Evolutionary conservation across 768 basidiomycete genomes (phyloP).

Genomic region (Calocybe cyanea): DNA sequence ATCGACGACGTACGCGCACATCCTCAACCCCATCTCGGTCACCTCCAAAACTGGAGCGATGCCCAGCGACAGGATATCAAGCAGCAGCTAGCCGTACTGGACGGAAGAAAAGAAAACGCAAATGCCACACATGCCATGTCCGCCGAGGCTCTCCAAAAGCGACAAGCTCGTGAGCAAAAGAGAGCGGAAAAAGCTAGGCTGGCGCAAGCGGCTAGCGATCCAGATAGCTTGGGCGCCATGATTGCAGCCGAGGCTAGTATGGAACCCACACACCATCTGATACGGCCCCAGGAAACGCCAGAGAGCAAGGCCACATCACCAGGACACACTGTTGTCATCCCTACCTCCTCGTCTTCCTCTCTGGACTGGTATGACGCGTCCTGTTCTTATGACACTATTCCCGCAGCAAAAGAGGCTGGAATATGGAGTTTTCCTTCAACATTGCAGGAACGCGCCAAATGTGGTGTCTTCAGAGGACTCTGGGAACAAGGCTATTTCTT

Average conservation of each 20-base stretch:
- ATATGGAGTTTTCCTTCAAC: slow-evolving; percentile 76
- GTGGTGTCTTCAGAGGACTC: slow-evolving; percentile 73
- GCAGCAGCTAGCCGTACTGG: slow-evolving; percentile 46
- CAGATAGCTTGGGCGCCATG: slow-evolving; percentile 2
- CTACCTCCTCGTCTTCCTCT: slow-evolving; percentile 61
- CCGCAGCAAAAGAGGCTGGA: slow-evolving; percentile 58
- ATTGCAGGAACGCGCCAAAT: slow-evolving; percentile 65
- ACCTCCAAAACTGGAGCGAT: slow-evolving; percentile 52
- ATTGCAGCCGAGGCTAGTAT: slow-evolving; percentile 6
- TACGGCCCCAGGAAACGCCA: slow-evolving; percentile 4
- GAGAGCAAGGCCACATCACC: slow-evolving; percentile 5
- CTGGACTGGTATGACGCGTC: slow-evolving; percentile 63
- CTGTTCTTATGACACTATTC: slow-evolving; percentile 50
- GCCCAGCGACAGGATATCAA: slow-evolving; percentile 42
- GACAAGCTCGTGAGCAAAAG: slow-evolving; percentile 62
- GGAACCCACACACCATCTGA: neutral
- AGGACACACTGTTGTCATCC: slow-evolving; percentile 52
- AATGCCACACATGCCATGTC: slow-evolving; percentile 40
- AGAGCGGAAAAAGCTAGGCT: slow-evolving; percentile 23
- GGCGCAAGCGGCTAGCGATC: slow-evolving; percentile 7
- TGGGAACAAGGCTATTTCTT: slow-evolving; percentile 85
- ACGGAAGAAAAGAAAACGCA: slow-evolving; percentile 43
- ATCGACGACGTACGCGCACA: slow-evolving; percentile 68
- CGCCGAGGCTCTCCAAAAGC: slow-evolving; percentile 65
- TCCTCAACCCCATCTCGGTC: slow-evolving; percentile 39